Conservation (phyloP, 306 rosid genomes). For the Gillenia trifoliata region DNA sequence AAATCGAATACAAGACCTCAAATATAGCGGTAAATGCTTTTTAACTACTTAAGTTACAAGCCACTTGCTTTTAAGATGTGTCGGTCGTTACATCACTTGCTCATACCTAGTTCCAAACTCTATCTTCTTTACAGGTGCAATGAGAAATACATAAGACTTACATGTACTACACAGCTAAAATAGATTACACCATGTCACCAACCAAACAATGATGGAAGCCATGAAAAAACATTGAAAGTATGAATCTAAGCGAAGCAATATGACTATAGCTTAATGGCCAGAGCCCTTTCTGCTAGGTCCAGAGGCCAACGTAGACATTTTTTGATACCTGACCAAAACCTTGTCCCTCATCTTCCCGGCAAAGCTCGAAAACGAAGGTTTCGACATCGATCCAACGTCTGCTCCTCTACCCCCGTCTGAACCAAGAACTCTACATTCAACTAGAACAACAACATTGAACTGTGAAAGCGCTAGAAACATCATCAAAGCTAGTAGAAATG, state of each 20-base stretch:
- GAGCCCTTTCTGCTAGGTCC: constrained; percentile 84
- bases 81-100: no score
- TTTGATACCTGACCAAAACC: constrained; percentile 27
- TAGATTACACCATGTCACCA: no score
- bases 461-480: constrained; percentile 31
- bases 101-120: neutral
- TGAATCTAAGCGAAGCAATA: neutral
- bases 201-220: constrained; percentile 1
- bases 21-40: no score
- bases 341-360: constrained; percentile 1
- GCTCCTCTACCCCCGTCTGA: constrained; percentile 7
- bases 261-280: constrained; percentile 49
- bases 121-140: neutral
- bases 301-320: constrained; percentile 52
- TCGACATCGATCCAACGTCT: neutral
- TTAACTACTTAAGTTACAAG: no score
- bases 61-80: no score
- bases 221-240: neutral
- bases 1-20: no score
- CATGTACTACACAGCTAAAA: neutral
- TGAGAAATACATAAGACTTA: neutral
- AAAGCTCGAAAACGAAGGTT: neutral
- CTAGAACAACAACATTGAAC: constrained; percentile 12
- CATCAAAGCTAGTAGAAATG: constrained; percentile 22
- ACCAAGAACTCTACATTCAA: constrained; percentile 35